Conservation (phyloP, 345 rosid genomes). For the Populus deltoides region DNA sequence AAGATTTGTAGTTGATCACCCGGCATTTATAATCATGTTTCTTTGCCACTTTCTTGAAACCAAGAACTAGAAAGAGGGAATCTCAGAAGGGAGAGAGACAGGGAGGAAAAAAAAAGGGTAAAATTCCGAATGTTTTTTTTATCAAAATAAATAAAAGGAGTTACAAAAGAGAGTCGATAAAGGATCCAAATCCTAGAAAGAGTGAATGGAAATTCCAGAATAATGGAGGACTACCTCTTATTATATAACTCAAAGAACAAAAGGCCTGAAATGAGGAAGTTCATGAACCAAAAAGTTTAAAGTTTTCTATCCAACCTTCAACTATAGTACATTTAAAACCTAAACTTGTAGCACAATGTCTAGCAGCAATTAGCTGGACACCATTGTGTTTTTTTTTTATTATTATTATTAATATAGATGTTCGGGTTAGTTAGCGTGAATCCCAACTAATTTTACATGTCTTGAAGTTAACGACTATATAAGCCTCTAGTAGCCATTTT, state of each 20-base stretch:
- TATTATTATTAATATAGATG: too few relatives aligned
- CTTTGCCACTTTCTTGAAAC: neutral
- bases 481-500: too few relatives aligned
- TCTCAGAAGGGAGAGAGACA: neutral
- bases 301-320: neutral
- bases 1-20: neutral
- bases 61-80: neutral
- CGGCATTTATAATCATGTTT: neutral
- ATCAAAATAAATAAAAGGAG: neutral
- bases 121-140: neutral
- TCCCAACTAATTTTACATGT: too few relatives aligned
- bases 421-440: too few relatives aligned
- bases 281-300: neutral
- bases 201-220: too few relatives aligned
- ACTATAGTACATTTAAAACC: neutral
- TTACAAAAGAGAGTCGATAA: neutral
- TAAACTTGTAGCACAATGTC: neutral
- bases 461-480: too few relatives aligned
- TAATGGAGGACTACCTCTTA: neutral
- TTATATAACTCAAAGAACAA: too few relatives aligned
- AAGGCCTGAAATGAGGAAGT: neutral
- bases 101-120: neutral
- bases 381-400: neutral
- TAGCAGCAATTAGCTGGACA: constrained; percentile 16
- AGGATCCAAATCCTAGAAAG: too few relatives aligned